phyloP scores from a whole-genome alignment of 176 grass and related monocot genomes.

The Oryza australiensis region DNA sequence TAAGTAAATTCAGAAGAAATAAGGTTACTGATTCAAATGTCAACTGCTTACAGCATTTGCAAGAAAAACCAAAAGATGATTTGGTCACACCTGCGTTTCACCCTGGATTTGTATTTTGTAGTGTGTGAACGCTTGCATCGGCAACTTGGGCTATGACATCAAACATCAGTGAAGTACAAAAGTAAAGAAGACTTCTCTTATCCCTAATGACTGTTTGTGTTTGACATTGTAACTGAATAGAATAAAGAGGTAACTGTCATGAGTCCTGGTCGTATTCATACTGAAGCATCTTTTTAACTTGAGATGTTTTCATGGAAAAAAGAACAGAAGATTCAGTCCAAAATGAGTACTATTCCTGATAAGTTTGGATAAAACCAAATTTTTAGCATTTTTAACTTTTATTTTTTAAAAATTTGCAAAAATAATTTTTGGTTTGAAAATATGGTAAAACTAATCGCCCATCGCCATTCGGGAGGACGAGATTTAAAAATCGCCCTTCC shows the following conservation, averaged over 20 bases:
- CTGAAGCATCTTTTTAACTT: constrained; percentile 20
- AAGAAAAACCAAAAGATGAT: constrained; percentile 39
- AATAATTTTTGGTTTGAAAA: no score
- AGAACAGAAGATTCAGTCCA: constrained; percentile 8
- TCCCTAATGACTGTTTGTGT: constrained; percentile 30
- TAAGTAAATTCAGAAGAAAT: constrained; percentile 1
- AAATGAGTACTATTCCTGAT: constrained; percentile 7
- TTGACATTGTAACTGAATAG: constrained; percentile 45
- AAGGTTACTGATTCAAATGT: constrained; percentile 48
- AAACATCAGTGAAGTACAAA: constrained; percentile 12
- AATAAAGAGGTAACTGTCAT: constrained; percentile 16
- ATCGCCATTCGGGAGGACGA: no score
- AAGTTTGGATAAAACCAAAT: constrained; percentile 14
- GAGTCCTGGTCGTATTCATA: constrained; percentile 34
- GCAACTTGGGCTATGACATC: constrained; percentile 39
- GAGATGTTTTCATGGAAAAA: constrained; percentile 5
- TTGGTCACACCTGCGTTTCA: constrained; percentile 11
- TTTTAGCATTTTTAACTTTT: no score
- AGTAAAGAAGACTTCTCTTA: constrained; percentile 21
- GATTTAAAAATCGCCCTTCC: no score
- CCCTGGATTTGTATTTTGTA: background rate
- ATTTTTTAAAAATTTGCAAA: no score
- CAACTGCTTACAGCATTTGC: constrained; percentile 38
- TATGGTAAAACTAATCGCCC: no score
- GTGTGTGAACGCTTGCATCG: constrained; percentile 42